A percentile compares a stretch with the other conserved stretches of the same genome.
Conservation (phyloP, 179 eudicot genomes). For the Heliamphora pulchella region DNA sequence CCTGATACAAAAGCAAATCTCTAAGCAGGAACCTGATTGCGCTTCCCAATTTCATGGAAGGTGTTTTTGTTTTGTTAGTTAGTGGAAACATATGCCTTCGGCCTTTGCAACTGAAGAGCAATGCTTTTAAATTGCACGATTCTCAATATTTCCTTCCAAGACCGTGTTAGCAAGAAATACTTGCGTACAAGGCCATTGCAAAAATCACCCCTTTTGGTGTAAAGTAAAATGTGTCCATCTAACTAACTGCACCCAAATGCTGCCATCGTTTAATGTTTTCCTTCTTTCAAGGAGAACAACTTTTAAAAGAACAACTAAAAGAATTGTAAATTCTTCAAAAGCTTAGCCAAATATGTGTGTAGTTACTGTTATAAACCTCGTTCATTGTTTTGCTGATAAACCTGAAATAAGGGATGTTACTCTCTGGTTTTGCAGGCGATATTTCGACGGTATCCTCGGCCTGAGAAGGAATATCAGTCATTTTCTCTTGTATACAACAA, state of each 20-base stretch:
- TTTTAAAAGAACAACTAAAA: not conserved
- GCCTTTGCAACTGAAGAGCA: not conserved
- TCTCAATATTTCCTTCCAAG: not conserved
- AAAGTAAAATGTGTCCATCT: not conserved
- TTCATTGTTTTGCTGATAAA: not conserved
- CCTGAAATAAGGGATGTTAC: slow-evolving; percentile 3
- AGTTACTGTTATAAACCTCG: not conserved
- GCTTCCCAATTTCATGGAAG: too few relatives aligned
- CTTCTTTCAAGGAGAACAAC: not conserved
- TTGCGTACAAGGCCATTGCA: not conserved
- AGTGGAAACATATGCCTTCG: not conserved
- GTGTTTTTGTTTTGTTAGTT: not conserved
- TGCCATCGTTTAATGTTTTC: not conserved
- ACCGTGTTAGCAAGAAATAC: not conserved
- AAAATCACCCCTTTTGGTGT: not conserved
- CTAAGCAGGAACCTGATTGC: not conserved
- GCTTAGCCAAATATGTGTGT: not conserved
- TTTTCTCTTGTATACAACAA: slow-evolving; percentile 61
- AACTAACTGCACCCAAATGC: slow-evolving; percentile 6
- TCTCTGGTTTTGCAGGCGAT: slow-evolving; percentile 39
- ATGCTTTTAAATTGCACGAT: not conserved
- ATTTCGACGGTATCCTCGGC: slow-evolving; percentile 74
- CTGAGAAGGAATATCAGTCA: slow-evolving; percentile 85
- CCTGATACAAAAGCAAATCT: not conserved
- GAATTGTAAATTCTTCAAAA: not conserved